These are phyloP conservation scores for Sarocladium oryzae DNA, from an alignment of 2,329 filamentous ascomycete genomes.

Conservation along the genomic window DNA sequence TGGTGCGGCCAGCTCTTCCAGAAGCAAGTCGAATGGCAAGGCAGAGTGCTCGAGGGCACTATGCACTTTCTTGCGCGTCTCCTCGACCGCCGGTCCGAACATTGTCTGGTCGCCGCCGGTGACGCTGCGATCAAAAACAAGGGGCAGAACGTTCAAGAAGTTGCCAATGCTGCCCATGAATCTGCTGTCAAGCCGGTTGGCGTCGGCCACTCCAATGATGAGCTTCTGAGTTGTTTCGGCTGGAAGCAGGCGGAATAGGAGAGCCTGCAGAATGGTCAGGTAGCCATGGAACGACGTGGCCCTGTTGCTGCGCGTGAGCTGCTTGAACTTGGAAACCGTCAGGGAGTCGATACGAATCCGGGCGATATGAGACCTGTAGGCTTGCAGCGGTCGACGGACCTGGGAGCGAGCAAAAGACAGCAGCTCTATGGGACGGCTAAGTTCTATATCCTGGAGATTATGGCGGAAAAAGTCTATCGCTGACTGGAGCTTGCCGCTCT, in stretches of 20 bases:
- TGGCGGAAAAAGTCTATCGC: neutral
- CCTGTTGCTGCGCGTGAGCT: neutral
- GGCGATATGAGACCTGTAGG: neutral
- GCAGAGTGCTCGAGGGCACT: conserved; percentile 33
- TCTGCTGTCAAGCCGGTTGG: conserved; percentile 30
- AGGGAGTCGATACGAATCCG: neutral
- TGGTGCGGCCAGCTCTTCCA: conserved; percentile 34
- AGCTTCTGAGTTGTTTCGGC: conserved; percentile 30
- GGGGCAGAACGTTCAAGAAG: conserved; percentile 17
- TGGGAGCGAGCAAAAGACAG: conserved; percentile 5
- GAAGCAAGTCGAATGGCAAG: conserved; percentile 42
- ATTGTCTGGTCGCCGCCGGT: conserved; percentile 12
- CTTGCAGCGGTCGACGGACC: conserved; percentile 5
- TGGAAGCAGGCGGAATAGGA: conserved; percentile 20
- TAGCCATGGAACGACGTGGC: neutral
- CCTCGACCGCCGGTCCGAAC: conserved; percentile 16
- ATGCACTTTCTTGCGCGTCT: conserved; percentile 21
- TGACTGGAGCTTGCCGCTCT: conserved; percentile 3
- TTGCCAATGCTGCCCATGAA: conserved; percentile 33
- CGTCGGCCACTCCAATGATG: conserved; percentile 41
- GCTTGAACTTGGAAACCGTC: neutral
- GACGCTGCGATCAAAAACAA: conserved; percentile 28
- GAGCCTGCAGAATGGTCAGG: neutral
- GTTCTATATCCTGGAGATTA: neutral
- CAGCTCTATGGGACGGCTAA: neutral